phyloP scores from a whole-genome alignment of 192 early-diverging fungal species.

The Funneliformis mosseae region DNA sequence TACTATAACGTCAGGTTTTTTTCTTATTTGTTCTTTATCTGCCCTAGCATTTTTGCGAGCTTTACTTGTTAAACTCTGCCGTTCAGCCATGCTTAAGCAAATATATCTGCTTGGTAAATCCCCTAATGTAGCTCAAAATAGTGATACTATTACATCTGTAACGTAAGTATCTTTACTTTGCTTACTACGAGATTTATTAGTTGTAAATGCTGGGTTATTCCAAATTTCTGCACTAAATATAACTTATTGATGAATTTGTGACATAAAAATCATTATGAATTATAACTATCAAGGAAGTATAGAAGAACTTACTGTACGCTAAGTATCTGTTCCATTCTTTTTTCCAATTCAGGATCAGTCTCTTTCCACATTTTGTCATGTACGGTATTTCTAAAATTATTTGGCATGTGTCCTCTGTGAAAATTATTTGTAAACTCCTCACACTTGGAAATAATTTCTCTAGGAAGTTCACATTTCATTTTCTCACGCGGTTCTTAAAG shows the following conservation, averaged over 20 bases:
- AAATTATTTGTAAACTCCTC: slow-evolving; percentile 10
- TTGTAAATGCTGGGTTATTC: neutral
- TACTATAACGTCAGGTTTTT: neutral
- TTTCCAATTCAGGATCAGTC: neutral
- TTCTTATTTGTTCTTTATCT: neutral
- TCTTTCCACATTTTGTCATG: slow-evolving; percentile 9
- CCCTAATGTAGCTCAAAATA: neutral
- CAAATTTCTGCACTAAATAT: too few relatives aligned
- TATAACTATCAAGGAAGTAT: too few relatives aligned
- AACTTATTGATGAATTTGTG: too few relatives aligned
- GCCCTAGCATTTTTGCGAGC: neutral
- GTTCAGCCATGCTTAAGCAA: neutral
- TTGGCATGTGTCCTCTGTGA: neutral
- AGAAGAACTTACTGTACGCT: too few relatives aligned
- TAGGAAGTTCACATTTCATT: slow-evolving; percentile 1
- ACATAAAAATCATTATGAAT: too few relatives aligned
- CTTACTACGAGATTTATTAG: neutral
- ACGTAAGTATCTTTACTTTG: neutral
- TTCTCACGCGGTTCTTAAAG: neutral
- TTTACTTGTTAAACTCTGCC: slow-evolving; percentile 10
- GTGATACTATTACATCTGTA: neutral
- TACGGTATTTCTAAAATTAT: slow-evolving; percentile 11
- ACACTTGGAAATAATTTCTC: neutral
- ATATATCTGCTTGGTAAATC: neutral
- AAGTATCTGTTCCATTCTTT: neutral